These are phyloP conservation scores for Cladorrhinum sp. DNA, from an alignment of 2,329 filamentous ascomycete genomes.

Conservation along the genomic window DNA sequence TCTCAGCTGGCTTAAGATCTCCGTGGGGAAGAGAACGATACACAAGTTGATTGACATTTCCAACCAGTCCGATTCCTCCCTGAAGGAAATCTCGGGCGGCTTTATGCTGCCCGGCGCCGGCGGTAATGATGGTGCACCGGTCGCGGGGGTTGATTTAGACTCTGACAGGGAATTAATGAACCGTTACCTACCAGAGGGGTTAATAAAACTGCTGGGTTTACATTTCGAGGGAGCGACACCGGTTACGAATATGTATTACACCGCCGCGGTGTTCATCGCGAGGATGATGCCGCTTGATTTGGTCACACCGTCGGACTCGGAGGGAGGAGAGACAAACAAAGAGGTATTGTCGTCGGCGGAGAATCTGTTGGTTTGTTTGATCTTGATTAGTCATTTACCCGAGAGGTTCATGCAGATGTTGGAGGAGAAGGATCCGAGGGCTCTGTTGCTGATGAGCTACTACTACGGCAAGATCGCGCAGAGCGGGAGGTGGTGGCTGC, in stretches of 20 bases:
- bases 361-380: slow-evolving; percentile 44
- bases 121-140: neutral
- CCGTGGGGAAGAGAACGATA: slow-evolving; percentile 53
- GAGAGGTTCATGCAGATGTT: slow-evolving; percentile 44
- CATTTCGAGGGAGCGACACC: slow-evolving; percentile 16
- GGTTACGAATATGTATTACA: slow-evolving; percentile 34
- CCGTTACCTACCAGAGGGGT: slow-evolving; percentile 32
- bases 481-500: slow-evolving; percentile 46
- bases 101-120: neutral
- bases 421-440: slow-evolving; percentile 48
- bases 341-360: slow-evolving; percentile 28
- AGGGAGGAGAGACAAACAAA: no score
- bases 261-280: slow-evolving; percentile 36
- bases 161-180: slow-evolving; percentile 22
- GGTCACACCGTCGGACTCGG: no score
- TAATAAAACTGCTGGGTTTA: slow-evolving; percentile 33
- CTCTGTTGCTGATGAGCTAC: slow-evolving; percentile 53
- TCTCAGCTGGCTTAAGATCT: slow-evolving; percentile 57
- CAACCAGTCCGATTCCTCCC: slow-evolving; percentile 44
- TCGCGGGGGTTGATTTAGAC: neutral
- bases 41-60: slow-evolving; percentile 50
- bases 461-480: slow-evolving; percentile 52
- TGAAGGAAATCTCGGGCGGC: slow-evolving; percentile 29
- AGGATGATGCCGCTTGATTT: slow-evolving; percentile 33
- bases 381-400: slow-evolving; percentile 46